A percentile compares a stretch with the other conserved stretches of the same genome.
Evolutionary conservation across 495 filamentous ascomycete genomes (phyloP).

Genomic region (Lophium mytilinum): DNA sequence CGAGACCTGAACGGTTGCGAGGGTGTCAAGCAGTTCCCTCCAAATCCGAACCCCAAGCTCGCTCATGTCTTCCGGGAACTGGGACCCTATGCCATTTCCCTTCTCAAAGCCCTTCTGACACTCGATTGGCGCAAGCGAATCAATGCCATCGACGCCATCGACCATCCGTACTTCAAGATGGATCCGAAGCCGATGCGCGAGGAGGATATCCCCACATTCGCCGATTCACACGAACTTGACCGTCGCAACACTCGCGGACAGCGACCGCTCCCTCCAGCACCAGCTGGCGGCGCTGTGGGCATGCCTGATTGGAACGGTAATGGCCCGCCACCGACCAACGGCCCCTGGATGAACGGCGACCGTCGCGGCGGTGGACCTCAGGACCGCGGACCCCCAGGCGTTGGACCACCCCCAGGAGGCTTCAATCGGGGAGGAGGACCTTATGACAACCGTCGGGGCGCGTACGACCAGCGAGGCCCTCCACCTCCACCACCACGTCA

Average conservation of each 20-base stretch:
- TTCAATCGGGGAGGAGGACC: constrained; percentile 1
- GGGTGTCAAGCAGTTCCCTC: constrained; percentile 53
- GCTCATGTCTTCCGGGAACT: constrained; percentile 60
- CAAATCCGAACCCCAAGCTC: constrained; percentile 56
- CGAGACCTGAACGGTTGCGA: constrained; percentile 72
- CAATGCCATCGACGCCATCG: constrained; percentile 88
- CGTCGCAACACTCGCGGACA: constrained; percentile 78
- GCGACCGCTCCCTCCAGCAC: constrained; percentile 75
- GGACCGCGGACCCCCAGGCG: constrained; percentile 20
- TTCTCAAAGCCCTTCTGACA: constrained; percentile 74
- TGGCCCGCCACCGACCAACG: constrained; percentile 19
- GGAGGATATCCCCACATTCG: constrained; percentile 75
- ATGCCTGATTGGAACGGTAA: constrained; percentile 51
- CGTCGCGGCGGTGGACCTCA: constrained; percentile 6
- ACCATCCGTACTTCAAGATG: constrained; percentile 83
- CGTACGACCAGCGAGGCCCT: constrained; percentile 28
- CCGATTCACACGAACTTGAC: constrained; percentile 94
- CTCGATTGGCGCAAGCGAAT: constrained; percentile 83
- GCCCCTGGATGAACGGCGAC: constrained; percentile 19
- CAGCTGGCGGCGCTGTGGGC: constrained; percentile 80
- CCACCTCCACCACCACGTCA: constrained; percentile 23
- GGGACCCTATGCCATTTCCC: constrained; percentile 59
- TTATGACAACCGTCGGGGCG: constrained; percentile 14
- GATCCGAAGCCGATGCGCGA: constrained; percentile 71
- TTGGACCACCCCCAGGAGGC: constrained; percentile 6